Base-by-base conservation (phyloP, 2,329 filamentous ascomycete species). In the Blastomyces parvus region DNA sequence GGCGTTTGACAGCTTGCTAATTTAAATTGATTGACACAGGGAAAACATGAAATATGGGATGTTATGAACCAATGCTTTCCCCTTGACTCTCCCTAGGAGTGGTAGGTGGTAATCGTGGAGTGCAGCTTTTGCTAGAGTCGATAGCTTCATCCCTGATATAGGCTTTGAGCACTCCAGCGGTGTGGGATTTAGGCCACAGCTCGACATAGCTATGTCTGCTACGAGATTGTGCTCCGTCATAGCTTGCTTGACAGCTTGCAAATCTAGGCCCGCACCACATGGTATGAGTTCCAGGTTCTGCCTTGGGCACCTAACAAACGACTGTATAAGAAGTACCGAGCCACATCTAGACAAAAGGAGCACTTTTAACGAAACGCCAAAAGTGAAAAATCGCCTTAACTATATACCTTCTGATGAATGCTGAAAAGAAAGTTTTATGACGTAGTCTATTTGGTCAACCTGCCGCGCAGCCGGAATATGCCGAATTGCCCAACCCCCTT, bases 401-500 rank as follows among this genome's bases (percentile, higher is more conserved):
- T 33, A 19, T 33, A 19, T 30, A 27, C 19, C 42, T 44, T 38
- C 52, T 13, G 5, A n/a, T 33, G 27, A n/a, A 36, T 33, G 22
- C 27, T 33, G 13, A 55, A 36, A 55, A 36, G 30, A 36, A 55
- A 55, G 52, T 36, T 33, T 22, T 55, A 55, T 55, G 52, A 55
- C 52, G 52, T 55, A 55, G 52, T 6, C 6, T 11, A 55, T 30
- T 17, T 53, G 25, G 17, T 27, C 48, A 27, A 30, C 48, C 22
- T 52, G 22, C 48, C 48, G 22, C 25, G 8, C 48, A 52, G 48
- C 25, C 48, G 13, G 25, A 27, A 27, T 61, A 0, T 14, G 44
- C 44, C 44, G 44, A n/a, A 22, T 22, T 9, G 44, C 22, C 44
- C 44, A 8, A 44, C 74, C 36, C n/a, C 19, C 36, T 38, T 42